Conservation (phyloP, 768 basidiomycete genomes). For the Lyophyllum decastes region DNA sequence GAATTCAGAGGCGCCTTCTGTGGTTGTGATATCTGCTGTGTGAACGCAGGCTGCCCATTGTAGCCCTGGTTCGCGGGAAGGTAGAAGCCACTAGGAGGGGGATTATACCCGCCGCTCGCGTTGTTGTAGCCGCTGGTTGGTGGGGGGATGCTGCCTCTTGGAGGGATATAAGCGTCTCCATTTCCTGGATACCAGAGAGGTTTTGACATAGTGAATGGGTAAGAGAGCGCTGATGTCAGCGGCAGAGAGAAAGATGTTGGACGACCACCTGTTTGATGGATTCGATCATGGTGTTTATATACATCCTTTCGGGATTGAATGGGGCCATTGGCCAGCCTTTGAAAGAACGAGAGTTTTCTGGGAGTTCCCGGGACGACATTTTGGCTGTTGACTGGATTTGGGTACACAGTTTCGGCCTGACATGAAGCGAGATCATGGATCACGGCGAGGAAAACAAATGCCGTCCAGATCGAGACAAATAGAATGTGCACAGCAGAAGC, state of each 20-base stretch:
- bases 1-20: not conserved
- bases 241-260: not conserved
- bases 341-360: not conserved
- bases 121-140: not conserved
- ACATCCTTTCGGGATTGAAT: not conserved
- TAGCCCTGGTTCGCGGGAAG: not conserved
- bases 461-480: not conserved
- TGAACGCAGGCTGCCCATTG: not conserved
- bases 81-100: not conserved
- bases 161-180: not conserved
- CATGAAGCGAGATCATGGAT: constrained; percentile 3
- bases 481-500: constrained; percentile 2
- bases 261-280: not conserved
- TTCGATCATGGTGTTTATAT: constrained; percentile 2
- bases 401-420: not conserved
- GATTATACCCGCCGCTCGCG: not conserved
- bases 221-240: too few species aligned
- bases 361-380: not conserved
- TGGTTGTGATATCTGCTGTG: not conserved
- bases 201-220: not conserved
- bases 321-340: not conserved
- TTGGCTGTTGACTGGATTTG: not conserved
- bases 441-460: not conserved
- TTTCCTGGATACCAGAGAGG: not conserved
- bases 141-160: not conserved